Evolutionary conservation across 108 stramenopile species (phyloP).

Genomic region (Heterococcus sp.): DNA sequence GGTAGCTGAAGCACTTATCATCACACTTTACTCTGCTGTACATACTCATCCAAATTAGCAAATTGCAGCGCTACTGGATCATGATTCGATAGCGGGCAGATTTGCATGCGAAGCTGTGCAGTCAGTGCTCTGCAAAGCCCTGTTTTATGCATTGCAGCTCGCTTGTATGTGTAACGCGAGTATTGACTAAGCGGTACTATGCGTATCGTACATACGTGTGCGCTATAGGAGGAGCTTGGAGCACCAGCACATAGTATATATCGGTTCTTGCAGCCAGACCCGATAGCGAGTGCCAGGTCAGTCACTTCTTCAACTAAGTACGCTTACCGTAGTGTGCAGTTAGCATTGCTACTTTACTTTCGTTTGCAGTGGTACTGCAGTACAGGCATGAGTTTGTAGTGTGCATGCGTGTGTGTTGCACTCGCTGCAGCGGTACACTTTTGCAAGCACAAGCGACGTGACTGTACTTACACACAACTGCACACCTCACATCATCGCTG

Average conservation of each 20-base stretch:
- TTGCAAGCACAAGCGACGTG: neutral
- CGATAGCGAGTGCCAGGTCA: slow-evolving; percentile 38
- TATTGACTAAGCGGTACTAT: no score
- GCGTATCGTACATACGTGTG: no score
- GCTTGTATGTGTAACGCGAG: no score
- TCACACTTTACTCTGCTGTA: no score
- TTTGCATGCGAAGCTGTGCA: no score
- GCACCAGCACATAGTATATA: slow-evolving; percentile 62
- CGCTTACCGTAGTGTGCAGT: neutral
- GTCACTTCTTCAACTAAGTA: slow-evolving; percentile 40
- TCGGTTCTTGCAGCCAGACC: slow-evolving; percentile 56
- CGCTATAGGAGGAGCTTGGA: slow-evolving; percentile 84
- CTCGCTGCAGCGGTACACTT: neutral
- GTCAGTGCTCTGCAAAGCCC: no score
- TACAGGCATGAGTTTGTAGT: neutral
- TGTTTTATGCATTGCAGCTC: no score
- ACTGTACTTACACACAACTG: neutral
- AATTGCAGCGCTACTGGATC: no score
- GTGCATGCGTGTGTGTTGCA: no score
- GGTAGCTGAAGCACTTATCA: no score
- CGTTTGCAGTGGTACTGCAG: neutral
- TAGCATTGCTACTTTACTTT: neutral
- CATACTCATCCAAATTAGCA: no score
- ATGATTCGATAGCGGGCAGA: no score
- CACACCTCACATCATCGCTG: neutral